A percentile compares a stretch with the other conserved stretches of the same genome.
Conservation (phyloP, 192 early-diverging fungal species). For the Backusella parvicylindrica region DNA sequence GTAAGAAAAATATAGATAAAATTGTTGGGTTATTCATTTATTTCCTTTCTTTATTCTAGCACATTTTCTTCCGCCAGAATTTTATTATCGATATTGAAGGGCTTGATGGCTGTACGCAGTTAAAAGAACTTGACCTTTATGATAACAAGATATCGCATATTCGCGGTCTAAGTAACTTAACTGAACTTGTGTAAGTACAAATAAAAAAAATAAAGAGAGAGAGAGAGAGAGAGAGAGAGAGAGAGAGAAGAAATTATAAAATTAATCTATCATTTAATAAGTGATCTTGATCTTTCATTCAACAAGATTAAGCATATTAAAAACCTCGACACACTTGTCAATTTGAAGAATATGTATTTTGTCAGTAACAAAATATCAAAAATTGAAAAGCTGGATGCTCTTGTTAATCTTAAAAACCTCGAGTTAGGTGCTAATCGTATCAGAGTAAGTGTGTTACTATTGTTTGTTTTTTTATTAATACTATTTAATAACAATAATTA, state of each 20-base stretch:
- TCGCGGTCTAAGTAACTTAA: slow-evolving; percentile 56
- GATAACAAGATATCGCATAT: slow-evolving; percentile 89
- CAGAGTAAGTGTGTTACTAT: slow-evolving; percentile 46
- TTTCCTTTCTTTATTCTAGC: slow-evolving; percentile 39
- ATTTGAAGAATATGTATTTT: slow-evolving; percentile 80
- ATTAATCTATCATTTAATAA: background rate
- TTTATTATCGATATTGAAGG: slow-evolving; percentile 67
- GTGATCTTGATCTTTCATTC: slow-evolving; percentile 86
- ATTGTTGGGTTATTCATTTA: background rate
- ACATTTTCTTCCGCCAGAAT: slow-evolving; percentile 82
- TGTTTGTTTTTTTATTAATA: too few relatives aligned
- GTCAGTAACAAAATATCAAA: slow-evolving; percentile 89
- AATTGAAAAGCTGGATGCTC: slow-evolving; percentile 69
- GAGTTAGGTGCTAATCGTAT: slow-evolving; percentile 97
- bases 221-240: too few relatives aligned
- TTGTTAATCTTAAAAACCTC: slow-evolving; percentile 73
- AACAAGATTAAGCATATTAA: slow-evolving; percentile 90
- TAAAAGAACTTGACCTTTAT: slow-evolving; percentile 91
- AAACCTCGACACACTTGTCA: slow-evolving; percentile 51
- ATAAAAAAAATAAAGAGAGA: too few relatives aligned
- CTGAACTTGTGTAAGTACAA: slow-evolving; percentile 60
- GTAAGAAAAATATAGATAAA: slow-evolving; percentile 31
- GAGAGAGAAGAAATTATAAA: too few relatives aligned
- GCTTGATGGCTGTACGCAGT: slow-evolving; percentile 45
- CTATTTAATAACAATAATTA: too few relatives aligned